Evolutionary conservation across 805 yeast species (phyloP).

Genomic region (Saccharomycopsis selenospora): DNA sequence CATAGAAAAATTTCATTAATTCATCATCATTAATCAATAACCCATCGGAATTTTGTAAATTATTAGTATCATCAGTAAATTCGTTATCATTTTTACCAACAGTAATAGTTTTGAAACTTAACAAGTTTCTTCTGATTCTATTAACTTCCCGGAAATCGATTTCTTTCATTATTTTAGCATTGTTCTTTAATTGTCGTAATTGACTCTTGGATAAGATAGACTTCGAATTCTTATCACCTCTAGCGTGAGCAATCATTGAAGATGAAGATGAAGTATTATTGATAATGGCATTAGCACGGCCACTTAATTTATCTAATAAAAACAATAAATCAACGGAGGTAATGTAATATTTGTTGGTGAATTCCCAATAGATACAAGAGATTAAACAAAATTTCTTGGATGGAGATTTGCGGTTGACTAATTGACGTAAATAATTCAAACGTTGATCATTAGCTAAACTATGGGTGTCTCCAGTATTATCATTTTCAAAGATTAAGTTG

Average conservation of each 20-base stretch:
- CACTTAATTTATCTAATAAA: slow-evolving; percentile 37
- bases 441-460: neutral
- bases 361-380: slow-evolving; percentile 50
- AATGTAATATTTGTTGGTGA: slow-evolving; percentile 37
- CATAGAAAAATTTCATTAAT: slow-evolving; percentile 21
- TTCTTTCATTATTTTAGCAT: slow-evolving; percentile 15
- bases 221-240: neutral
- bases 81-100: slow-evolving; percentile 36
- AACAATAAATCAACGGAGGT: slow-evolving; percentile 54
- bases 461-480: slow-evolving; percentile 19
- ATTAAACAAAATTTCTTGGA: slow-evolving; percentile 34
- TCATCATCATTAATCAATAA: slow-evolving; percentile 22
- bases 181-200: slow-evolving; percentile 8
- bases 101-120: slow-evolving; percentile 49
- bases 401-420: slow-evolving; percentile 28
- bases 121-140: slow-evolving; percentile 53
- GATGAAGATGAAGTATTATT: slow-evolving; percentile 5
- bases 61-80: slow-evolving; percentile 1
- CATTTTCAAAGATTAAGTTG: slow-evolving; percentile 26
- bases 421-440: slow-evolving; percentile 31
- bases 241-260: neutral
- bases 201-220: neutral
- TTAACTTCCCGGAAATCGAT: slow-evolving; percentile 55
- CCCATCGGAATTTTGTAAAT: neutral
- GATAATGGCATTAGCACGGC: slow-evolving; percentile 16